Percentiles rank a stretch among this genome's conserved stretches.
Evolutionary conservation across 164 flowering plant species (phyloP).

Genomic region (Dillenia suffruticosa): DNA sequence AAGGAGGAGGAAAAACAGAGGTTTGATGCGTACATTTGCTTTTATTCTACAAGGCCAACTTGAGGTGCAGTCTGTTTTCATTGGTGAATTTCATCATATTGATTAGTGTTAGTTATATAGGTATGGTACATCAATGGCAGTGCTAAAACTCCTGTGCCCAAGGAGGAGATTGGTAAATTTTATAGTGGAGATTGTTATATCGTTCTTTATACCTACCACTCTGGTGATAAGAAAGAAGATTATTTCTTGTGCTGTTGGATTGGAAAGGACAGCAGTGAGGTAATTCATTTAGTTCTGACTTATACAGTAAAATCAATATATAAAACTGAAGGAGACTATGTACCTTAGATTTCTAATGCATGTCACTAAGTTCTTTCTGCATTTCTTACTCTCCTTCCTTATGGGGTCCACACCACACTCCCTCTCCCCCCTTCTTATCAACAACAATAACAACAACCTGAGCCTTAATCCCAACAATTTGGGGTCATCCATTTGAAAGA

Average conservation of each 20-base stretch:
- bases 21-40: conserved; percentile 26
- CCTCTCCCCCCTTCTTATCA: no score
- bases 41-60: background rate
- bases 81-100: background rate
- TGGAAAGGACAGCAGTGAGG: conserved; percentile 94
- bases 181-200: conserved; percentile 97
- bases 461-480: no score
- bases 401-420: no score
- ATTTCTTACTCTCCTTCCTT: no score
- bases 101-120: conserved; percentile 29
- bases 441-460: no score
- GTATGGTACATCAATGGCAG: conserved; percentile 91
- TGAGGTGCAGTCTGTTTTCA: no score
- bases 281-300: conserved; percentile 20
- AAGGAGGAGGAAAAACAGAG: conserved; percentile 92
- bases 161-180: conserved; percentile 90
- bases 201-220: conserved; percentile 87
- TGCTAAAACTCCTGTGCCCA: conserved; percentile 83
- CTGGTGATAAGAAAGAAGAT: conserved; percentile 90
- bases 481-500: no score
- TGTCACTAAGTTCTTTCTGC: no score
- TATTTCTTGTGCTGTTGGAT: conserved; percentile 88
- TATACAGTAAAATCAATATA: background rate
- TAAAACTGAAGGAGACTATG: no score
- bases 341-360: no score